phyloP scores from a whole-genome alignment of 2,329 filamentous ascomycete genomes.

The Ceratocystis diversiconidia region DNA sequence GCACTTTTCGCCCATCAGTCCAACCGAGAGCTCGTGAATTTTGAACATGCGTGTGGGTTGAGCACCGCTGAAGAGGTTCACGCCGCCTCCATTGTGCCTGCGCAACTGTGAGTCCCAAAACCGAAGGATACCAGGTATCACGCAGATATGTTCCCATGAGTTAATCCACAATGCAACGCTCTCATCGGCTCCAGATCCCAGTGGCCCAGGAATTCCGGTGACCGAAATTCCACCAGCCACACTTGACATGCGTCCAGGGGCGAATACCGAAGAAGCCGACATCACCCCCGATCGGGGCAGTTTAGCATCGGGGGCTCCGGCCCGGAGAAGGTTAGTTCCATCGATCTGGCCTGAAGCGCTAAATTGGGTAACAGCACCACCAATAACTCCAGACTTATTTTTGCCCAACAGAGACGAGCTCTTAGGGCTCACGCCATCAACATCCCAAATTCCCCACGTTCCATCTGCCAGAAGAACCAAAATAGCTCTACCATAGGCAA shows the following conservation, averaged over 20 bases:
- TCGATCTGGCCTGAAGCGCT: slow-evolving; percentile 46
- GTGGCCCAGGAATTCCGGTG: slow-evolving; percentile 30
- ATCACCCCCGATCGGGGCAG: slow-evolving; percentile 29
- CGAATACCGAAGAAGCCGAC: slow-evolving; percentile 28
- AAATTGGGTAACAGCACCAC: slow-evolving; percentile 45
- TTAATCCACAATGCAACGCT: slow-evolving; percentile 44
- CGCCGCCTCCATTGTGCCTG: slow-evolving; percentile 35
- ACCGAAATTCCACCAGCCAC: slow-evolving; percentile 41
- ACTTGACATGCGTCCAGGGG: slow-evolving; percentile 37
- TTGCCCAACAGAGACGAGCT: slow-evolving; percentile 35
- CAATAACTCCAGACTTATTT: slow-evolving; percentile 38
- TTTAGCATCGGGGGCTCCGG: slow-evolving; percentile 26
- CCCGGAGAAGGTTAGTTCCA: slow-evolving; percentile 41
- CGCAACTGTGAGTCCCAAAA: slow-evolving; percentile 48
- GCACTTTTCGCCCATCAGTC: slow-evolving; percentile 43
- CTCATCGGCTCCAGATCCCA: slow-evolving; percentile 36
- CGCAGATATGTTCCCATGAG: slow-evolving; percentile 40
- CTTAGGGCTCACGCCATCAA: slow-evolving; percentile 42
- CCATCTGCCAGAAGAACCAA: slow-evolving; percentile 46
- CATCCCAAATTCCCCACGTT: slow-evolving; percentile 55
- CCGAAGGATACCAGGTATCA: slow-evolving; percentile 39
- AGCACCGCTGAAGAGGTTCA: slow-evolving; percentile 41
- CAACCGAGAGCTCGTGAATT: slow-evolving; percentile 37
- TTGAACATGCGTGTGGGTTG: slow-evolving; percentile 43
- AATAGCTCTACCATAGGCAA: slow-evolving; percentile 44